Conservation (phyloP, 2,329 filamentous ascomycete genomes). For the Balansia obtecta region DNA sequence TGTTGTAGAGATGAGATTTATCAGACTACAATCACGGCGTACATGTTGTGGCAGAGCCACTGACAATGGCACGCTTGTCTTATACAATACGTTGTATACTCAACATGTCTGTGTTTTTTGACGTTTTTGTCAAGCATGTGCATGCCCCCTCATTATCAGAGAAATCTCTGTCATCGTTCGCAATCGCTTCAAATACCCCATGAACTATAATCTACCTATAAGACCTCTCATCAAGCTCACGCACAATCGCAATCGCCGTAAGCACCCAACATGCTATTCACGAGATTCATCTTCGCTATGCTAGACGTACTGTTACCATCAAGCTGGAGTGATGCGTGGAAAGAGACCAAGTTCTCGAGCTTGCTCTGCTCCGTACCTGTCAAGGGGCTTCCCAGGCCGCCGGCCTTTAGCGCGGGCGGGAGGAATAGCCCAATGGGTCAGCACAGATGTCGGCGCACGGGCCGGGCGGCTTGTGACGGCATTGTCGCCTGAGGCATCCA, state of each 20-base stretch:
- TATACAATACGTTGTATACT: not conserved
- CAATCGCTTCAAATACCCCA: too few relatives aligned
- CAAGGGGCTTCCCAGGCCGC: constrained; percentile 10
- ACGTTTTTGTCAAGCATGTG: too few relatives aligned
- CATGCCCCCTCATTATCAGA: too few relatives aligned
- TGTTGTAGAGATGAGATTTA: too few relatives aligned
- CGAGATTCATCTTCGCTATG: constrained; percentile 16
- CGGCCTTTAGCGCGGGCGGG: too few relatives aligned
- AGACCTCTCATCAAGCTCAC: constrained; percentile 13
- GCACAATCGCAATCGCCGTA: constrained; percentile 20
- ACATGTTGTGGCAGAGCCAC: too few relatives aligned
- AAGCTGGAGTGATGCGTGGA: constrained; percentile 14
- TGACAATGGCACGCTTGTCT: not conserved
- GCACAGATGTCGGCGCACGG: too few relatives aligned
- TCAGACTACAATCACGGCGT: too few relatives aligned
- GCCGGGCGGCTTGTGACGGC: constrained; percentile 19
- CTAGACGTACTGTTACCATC: constrained; percentile 16
- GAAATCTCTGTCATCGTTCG: too few relatives aligned
- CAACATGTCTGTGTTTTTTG: too few relatives aligned
- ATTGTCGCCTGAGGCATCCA: constrained; percentile 17
- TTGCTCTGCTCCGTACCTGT: constrained; percentile 20
- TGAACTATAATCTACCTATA: not conserved
- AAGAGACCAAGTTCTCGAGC: constrained; percentile 18
- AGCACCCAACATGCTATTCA: constrained; percentile 8
- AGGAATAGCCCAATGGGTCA: too few relatives aligned